Evolutionary conservation across 2,329 filamentous ascomycete genomes (phyloP).

Genomic region (Fusarium sp.): DNA sequence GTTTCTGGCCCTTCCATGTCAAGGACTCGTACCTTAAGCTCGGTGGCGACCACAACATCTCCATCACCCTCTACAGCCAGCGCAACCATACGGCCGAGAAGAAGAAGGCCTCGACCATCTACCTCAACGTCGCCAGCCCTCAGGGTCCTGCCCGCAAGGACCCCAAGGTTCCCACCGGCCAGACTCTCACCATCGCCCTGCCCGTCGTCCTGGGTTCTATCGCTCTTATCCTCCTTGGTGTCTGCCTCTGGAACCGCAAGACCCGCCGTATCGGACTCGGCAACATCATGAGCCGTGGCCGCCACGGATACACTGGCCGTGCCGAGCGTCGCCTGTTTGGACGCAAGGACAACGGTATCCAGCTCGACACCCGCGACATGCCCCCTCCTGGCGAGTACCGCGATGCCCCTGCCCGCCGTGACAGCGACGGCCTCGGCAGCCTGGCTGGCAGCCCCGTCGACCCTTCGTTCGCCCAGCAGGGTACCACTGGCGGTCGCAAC

Average conservation of each 20-base stretch:
- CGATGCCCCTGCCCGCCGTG: constrained; percentile 49
- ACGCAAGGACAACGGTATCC: constrained; percentile 53
- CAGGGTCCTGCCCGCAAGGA: constrained; percentile 51
- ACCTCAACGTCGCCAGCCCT: constrained; percentile 48
- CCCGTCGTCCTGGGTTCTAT: constrained; percentile 60
- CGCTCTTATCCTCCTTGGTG: constrained; percentile 58
- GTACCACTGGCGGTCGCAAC: constrained; percentile 50
- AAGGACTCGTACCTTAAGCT: constrained; percentile 50
- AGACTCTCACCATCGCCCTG: constrained; percentile 61
- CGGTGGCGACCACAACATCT: constrained; percentile 55
- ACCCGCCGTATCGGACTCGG: constrained; percentile 59
- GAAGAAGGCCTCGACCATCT: constrained; percentile 53
- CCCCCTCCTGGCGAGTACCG: constrained; percentile 46
- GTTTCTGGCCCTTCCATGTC: constrained; percentile 58
- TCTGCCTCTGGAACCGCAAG: constrained; percentile 64
- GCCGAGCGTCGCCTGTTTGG: constrained; percentile 50
- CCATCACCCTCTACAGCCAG: constrained; percentile 55
- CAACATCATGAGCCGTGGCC: constrained; percentile 59
- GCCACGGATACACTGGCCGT: constrained; percentile 56
- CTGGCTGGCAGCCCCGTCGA: constrained; percentile 57
- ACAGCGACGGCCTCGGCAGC: constrained; percentile 60
- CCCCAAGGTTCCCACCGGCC: constrained; percentile 46
- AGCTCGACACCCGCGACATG: constrained; percentile 51
- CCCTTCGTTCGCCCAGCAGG: constrained; percentile 52
- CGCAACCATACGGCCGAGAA: constrained; percentile 47